Conservation (phyloP, 305 asterid species). For the Fraxinus paxiana region DNA sequence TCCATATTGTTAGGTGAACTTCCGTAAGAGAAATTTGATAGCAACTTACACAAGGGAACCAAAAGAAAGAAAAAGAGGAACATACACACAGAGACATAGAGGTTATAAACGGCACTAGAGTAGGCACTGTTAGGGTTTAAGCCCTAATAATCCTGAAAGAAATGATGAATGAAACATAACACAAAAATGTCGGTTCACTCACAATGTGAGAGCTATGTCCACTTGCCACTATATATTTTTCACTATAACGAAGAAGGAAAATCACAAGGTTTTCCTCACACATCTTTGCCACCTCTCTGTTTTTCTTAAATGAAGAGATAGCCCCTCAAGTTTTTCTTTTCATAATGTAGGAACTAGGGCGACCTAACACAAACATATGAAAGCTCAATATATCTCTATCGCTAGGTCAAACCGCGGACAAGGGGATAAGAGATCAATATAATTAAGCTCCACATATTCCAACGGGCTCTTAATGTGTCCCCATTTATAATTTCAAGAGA, state of each 20-base stretch:
- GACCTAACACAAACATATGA: background rate
- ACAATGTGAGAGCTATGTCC: background rate
- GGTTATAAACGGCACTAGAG: background rate
- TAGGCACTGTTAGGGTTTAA: background rate
- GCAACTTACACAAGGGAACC: background rate
- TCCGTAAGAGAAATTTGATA: background rate
- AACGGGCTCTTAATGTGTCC: background rate
- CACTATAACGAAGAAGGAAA: background rate
- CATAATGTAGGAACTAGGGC: background rate
- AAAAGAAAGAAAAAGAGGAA: background rate
- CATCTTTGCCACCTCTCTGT: background rate
- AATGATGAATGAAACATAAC: background rate
- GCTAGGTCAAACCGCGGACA: background rate
- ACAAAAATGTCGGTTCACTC: background rate
- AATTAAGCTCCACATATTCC: background rate
- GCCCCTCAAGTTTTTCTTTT: background rate
- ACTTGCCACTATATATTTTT: background rate
- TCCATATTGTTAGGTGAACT: slow-evolving; percentile 6
- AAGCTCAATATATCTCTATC: background rate
- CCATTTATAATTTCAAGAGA: background rate
- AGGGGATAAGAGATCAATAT: background rate
- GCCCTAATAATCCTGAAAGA: background rate
- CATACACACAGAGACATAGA: background rate
- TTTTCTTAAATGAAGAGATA: background rate
- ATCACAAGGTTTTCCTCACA: background rate